A percentile compares a stretch with the other conserved stretches of the same genome.
These are phyloP conservation scores for Tetrapyrgos nigripes DNA, from an alignment of 1,284 basidiomycete genomes.

Conservation along the genomic window DNA sequence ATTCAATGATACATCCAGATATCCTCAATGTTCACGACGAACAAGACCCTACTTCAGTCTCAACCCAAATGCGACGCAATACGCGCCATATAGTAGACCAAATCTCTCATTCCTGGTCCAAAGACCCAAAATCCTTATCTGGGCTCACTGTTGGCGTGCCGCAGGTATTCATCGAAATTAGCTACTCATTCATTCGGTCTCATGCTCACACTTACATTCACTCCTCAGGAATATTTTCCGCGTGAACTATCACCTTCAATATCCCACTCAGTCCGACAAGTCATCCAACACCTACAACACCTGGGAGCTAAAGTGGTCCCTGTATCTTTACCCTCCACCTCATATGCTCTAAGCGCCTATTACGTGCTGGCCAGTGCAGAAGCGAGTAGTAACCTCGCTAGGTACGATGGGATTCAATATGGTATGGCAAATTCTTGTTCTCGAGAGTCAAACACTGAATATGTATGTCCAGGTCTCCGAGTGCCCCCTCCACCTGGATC, in stretches of 20 bases:
- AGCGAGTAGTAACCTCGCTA: conserved; percentile 91
- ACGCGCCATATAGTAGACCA: conserved; percentile 20
- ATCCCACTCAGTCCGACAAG: conserved; percentile 50
- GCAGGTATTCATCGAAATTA: no score
- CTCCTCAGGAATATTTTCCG: conserved; percentile 81
- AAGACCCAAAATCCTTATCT: background rate
- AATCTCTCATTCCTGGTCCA: conserved; percentile 30
- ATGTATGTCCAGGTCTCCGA: conserved; percentile 49
- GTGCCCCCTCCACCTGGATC: conserved; percentile 49
- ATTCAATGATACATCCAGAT: conserved; percentile 47
- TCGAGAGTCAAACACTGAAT: background rate
- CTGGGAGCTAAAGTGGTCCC: conserved; percentile 77
- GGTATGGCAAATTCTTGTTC: conserved; percentile 44
- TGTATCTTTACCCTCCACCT: conserved; percentile 81
- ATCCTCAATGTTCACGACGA: conserved; percentile 70
- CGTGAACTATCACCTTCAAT: conserved; percentile 64
- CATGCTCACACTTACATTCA: conserved; percentile 3
- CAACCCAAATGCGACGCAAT: conserved; percentile 45
- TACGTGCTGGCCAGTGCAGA: conserved; percentile 96
- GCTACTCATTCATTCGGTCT: no score
- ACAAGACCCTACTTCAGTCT: conserved; percentile 81
- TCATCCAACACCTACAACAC: conserved; percentile 56
- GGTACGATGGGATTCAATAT: conserved; percentile 88
- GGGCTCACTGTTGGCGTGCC: conserved; percentile 52
- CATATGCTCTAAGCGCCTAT: conserved; percentile 89